These are phyloP conservation scores for Sclerotinia borealis DNA, from an alignment of 2,329 filamentous ascomycete species.

Conservation along the genomic window DNA sequence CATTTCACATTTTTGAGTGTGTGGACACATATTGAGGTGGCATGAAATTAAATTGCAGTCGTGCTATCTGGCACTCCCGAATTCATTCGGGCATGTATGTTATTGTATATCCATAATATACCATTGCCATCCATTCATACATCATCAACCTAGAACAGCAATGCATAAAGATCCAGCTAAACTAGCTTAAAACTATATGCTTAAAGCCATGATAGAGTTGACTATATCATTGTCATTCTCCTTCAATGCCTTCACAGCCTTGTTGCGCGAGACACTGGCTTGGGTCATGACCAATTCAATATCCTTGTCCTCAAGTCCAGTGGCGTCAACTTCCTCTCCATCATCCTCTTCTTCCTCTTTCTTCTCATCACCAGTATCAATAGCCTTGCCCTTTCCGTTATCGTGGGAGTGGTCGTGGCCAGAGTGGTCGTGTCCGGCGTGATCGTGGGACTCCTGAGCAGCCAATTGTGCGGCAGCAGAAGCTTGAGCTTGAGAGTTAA, in stretches of 20 bases:
- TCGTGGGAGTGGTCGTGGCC: conserved; percentile 58
- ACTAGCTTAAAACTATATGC: conserved; percentile 51
- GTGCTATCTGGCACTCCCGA: conserved; percentile 1
- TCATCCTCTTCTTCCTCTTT: conserved; percentile 79
- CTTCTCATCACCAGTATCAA: conserved; percentile 62
- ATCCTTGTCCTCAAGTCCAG: conserved; percentile 95
- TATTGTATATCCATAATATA: conserved; percentile 10
- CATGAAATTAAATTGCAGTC: conserved; percentile 5
- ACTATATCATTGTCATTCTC: conserved; percentile 99
- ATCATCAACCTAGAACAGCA: not conserved
- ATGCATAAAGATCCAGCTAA: conserved; percentile 10
- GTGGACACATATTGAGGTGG: not conserved
- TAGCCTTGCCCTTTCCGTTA: conserved; percentile 55
- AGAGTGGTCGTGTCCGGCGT: conserved; percentile 49
- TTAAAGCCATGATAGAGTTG: conserved; percentile 99
- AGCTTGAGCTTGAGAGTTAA: conserved; percentile 96
- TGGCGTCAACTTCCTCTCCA: conserved; percentile 90
- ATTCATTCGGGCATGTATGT: conserved; percentile 1
- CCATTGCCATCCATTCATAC: not conserved
- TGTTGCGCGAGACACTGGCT: conserved; percentile 93
- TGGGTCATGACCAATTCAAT: conserved; percentile 99
- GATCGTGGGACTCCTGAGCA: conserved; percentile 50
- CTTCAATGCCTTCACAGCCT: conserved; percentile 96
- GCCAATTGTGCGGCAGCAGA: conserved; percentile 94
- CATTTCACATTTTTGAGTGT: not conserved